Evolutionary conservation across 148 eudicot species (phyloP).

Genomic region (Dianthus caryophyllus): DNA sequence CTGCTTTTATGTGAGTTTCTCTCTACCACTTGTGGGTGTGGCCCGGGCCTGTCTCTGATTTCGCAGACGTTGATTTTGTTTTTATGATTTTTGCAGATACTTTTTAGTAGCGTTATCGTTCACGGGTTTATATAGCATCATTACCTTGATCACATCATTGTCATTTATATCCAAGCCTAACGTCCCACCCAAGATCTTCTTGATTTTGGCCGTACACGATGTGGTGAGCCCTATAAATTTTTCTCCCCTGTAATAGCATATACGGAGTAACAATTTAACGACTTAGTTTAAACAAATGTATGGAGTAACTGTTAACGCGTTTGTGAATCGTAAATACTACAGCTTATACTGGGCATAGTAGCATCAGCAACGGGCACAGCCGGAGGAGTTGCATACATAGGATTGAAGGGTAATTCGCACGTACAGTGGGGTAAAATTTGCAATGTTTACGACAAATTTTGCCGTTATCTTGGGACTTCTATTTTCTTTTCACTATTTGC

Average conservation of each 20-base stretch:
- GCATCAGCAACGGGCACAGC: slow-evolving; percentile 71
- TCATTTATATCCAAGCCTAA: slow-evolving; percentile 35
- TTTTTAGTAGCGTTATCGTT: slow-evolving; percentile 58
- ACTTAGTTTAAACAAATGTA: too few species aligned
- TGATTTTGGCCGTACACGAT: slow-evolving; percentile 30
- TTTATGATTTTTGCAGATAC: slow-evolving; percentile 42
- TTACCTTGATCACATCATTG: slow-evolving; percentile 38
- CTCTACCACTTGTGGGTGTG: too few species aligned
- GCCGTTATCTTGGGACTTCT: slow-evolving; percentile 43
- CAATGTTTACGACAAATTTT: slow-evolving; percentile 42
- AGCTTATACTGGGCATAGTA: slow-evolving; percentile 66
- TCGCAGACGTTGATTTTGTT: too few species aligned
- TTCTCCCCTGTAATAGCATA: too few species aligned
- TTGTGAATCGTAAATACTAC: slow-evolving; percentile 25
- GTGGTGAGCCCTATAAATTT: slow-evolving; percentile 13
- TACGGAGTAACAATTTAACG: too few species aligned
- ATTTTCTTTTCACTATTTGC: slow-evolving; percentile 41
- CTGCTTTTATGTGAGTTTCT: slow-evolving; percentile 23
- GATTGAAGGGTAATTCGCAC: slow-evolving; percentile 53
- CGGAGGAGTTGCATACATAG: slow-evolving; percentile 51
- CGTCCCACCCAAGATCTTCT: slow-evolving; percentile 28
- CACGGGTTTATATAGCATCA: slow-evolving; percentile 52
- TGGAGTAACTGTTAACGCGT: too few species aligned
- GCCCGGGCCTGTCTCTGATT: too few species aligned
- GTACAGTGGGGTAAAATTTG: slow-evolving; percentile 51